phyloP scores from a whole-genome alignment of 2,329 filamentous ascomycete species.

The Trichoderma oligosporum region DNA sequence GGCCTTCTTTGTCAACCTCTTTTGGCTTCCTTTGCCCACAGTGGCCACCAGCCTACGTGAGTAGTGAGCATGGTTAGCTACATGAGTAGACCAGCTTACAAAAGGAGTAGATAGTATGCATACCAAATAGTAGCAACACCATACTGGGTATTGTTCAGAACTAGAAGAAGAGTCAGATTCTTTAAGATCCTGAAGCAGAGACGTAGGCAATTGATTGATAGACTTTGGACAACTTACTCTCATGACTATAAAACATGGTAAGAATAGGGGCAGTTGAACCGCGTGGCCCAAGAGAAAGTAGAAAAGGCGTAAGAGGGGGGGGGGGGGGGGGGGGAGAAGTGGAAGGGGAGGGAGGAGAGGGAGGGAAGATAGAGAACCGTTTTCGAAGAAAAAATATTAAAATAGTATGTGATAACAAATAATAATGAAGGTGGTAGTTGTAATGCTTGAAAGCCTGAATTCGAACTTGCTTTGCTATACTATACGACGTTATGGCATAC shows the following conservation, averaged over 20 bases:
- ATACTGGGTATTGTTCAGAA: conserved; percentile 82
- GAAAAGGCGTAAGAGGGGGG: not conserved
- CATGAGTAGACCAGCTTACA: not conserved
- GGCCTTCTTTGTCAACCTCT: conserved; percentile 75
- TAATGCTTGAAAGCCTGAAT: not conserved
- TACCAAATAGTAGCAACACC: conserved; percentile 95
- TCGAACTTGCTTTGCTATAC: not conserved
- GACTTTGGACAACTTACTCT: conserved; percentile 67
- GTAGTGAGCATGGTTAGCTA: not conserved
- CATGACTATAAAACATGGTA: conserved; percentile 94
- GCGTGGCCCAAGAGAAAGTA: not conserved
- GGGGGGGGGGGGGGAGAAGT: too few species aligned
- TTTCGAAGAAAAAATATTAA: not conserved
- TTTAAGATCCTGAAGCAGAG: not conserved
- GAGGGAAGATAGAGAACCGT: not conserved
- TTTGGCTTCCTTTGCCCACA: conserved; percentile 68
- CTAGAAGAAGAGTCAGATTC: conserved; percentile 38
- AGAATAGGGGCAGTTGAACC: not conserved
- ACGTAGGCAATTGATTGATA: not conserved
- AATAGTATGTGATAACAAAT: not conserved
- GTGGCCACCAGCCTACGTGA: conserved; percentile 82
- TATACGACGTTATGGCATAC: too few species aligned
- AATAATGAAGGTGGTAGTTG: not conserved
- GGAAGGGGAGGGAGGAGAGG: too few species aligned
- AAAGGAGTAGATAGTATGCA: conserved; percentile 25